Evolutionary conservation across 768 basidiomycete species (phyloP).

Genomic region (Boletus pseudopeckii): DNA sequence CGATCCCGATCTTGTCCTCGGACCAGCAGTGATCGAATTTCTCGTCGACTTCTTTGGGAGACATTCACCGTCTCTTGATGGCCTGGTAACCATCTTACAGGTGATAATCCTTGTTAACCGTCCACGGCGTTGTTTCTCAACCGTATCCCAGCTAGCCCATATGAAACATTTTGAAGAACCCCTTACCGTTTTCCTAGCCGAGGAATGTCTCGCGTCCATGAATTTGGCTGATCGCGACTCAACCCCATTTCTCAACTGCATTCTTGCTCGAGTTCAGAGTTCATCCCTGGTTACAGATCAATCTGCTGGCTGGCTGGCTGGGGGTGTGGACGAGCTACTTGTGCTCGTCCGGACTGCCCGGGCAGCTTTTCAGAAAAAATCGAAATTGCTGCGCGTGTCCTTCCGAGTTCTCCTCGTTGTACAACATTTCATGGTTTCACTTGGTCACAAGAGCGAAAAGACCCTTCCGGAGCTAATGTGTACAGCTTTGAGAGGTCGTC

Average conservation of each 20-base stretch:
- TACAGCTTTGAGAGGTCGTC: conserved; percentile 42
- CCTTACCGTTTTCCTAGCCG: conserved; percentile 36
- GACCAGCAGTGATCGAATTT: conserved; percentile 53
- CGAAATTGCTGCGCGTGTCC: conserved; percentile 41
- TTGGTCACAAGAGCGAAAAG: conserved; percentile 41
- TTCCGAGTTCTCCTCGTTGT: conserved; percentile 46
- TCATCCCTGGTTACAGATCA: conserved; percentile 15
- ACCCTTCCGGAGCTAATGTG: conserved; percentile 41
- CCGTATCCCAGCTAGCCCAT: conserved; percentile 47
- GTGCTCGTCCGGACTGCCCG: conserved; percentile 38
- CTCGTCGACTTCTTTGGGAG: conserved; percentile 56
- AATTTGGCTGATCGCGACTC: conserved; percentile 20
- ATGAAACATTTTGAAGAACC: conserved; percentile 72
- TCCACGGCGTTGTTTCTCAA: not conserved
- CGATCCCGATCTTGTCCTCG: conserved; percentile 58
- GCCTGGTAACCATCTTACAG: conserved; percentile 57
- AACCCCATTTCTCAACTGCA: conserved; percentile 35
- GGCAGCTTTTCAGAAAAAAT: conserved; percentile 29
- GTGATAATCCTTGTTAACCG: conserved; percentile 32
- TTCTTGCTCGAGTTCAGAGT: conserved; percentile 36
- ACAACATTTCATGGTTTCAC: conserved; percentile 40
- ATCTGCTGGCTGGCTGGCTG: conserved; percentile 24
- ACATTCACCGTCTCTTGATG: conserved; percentile 55
- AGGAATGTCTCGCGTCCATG: conserved; percentile 1
- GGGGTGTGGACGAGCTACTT: conserved; percentile 32